Percentiles rank a stretch among this genome's conserved stretches.
These are phyloP conservation scores for Agapanthus africanus DNA, from an alignment of 106 monocot genomes.

Conservation along the genomic window DNA sequence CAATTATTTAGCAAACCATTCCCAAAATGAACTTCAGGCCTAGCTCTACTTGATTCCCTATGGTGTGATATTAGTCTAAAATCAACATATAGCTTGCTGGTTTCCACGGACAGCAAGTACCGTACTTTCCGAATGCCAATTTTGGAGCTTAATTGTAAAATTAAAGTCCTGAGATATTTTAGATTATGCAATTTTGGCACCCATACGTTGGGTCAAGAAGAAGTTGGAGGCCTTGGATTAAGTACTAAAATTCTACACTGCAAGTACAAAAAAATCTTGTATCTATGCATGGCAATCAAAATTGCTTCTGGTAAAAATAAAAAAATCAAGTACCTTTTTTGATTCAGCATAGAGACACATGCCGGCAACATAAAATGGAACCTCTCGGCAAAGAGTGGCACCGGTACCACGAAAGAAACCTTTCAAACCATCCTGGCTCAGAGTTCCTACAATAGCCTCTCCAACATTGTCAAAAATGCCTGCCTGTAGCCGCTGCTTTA, in stretches of 20 bases:
- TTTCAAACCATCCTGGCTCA: conserved; percentile 64
- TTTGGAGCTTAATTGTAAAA: neutral
- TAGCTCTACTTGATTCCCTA: no score
- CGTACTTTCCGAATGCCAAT: neutral
- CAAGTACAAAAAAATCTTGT: no score
- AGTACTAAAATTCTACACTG: no score
- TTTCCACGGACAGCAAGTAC: neutral
- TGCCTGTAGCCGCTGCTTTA: conserved; percentile 68
- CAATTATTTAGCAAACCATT: no score
- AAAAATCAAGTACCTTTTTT: conserved; percentile 74
- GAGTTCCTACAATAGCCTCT: conserved; percentile 84
- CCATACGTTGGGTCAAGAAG: no score
- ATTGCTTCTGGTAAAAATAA: no score
- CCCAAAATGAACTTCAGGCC: no score
- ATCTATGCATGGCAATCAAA: no score
- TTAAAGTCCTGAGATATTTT: neutral
- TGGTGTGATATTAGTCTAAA: no score
- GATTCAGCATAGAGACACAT: conserved; percentile 94
- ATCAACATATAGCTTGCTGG: no score
- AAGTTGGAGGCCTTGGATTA: no score
- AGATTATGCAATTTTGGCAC: neutral
- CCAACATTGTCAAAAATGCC: conserved; percentile 93
- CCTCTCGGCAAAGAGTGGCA: conserved; percentile 93
- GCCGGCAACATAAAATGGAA: conserved; percentile 98
- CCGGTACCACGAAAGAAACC: conserved; percentile 98